Evolutionary conservation across 2,329 filamentous ascomycete genomes (phyloP).

Genomic region (Apiospora marii): DNA sequence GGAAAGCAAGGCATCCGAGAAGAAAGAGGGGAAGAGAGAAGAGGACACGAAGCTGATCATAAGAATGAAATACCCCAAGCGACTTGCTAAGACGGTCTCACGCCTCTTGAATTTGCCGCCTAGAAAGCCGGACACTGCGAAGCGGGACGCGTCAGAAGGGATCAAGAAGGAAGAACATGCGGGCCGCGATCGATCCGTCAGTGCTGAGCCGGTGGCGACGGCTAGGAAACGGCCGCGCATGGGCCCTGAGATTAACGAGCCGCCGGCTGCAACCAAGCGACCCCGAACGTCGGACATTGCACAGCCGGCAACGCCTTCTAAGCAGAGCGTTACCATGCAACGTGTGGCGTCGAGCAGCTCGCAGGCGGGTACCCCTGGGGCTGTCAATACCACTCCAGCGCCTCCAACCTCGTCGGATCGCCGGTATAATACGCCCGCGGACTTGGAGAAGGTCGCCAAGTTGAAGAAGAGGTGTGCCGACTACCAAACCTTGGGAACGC

Average conservation of each 20-base stretch:
- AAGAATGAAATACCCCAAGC: slow-evolving; percentile 58
- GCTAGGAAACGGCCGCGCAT: slow-evolving; percentile 60
- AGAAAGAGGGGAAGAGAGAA: slow-evolving; percentile 44
- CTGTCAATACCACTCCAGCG: slow-evolving; percentile 51
- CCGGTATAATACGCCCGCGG: slow-evolving; percentile 44
- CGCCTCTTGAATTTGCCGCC: slow-evolving; percentile 56
- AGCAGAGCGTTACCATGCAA: slow-evolving; percentile 57
- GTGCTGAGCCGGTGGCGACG: slow-evolving; percentile 52
- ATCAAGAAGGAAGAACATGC: slow-evolving; percentile 45
- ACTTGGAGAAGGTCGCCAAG: slow-evolving; percentile 40
- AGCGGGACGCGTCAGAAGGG: slow-evolving; percentile 42
- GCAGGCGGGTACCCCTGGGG: slow-evolving; percentile 59
- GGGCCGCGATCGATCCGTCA: slow-evolving; percentile 47
- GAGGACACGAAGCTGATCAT: slow-evolving; percentile 48
- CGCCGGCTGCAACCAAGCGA: slow-evolving; percentile 49
- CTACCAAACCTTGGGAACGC: slow-evolving; percentile 53
- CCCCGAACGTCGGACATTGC: slow-evolving; percentile 53
- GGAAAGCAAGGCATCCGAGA: slow-evolving; percentile 44
- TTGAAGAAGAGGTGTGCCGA: slow-evolving; percentile 47
- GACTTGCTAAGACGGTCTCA: slow-evolving; percentile 52
- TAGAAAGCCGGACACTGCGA: slow-evolving; percentile 47
- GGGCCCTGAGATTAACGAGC: slow-evolving; percentile 46
- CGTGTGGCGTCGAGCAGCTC: slow-evolving; percentile 63
- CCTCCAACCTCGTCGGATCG: slow-evolving; percentile 42
- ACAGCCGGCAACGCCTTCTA: slow-evolving; percentile 60